Evolutionary conservation across 768 basidiomycete species (phyloP), one percentile per base, ranked within the genome.

Genomic region (Leccinum variicolor): DNA sequence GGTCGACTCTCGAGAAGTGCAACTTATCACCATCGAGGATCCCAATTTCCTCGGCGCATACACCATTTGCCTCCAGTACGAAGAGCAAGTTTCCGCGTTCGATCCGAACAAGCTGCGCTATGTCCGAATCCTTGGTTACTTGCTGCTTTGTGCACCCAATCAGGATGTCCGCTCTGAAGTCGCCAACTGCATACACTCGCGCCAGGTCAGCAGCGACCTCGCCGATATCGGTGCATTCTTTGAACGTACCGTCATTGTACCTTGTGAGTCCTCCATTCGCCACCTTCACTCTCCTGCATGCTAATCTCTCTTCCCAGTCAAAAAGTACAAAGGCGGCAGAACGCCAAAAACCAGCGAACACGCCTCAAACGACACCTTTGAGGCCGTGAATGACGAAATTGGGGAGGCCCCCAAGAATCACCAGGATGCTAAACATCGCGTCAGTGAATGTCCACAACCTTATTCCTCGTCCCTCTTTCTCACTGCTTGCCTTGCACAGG

Each of bases 401-500:
- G 23, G 2, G 8, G 10, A 36, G 29, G 52, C 49, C 6, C 53
- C 53, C n/a, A 57, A 1, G 49, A 23, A 50, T 55, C 59, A 58
- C 15, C 19, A 8, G 23, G 52, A 41, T 19, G 54, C 60, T 3
- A 62, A 62, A 52, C 0, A 23, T 25, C 34, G 5, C 1, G 60
- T 63, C 15, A 41, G 52, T 55, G 28, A 31, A 31, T 31, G 29
- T 11, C 29, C 26, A 57, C 19, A 26, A 33, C 4, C 6, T 13
- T 54, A 45, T 53, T 50, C 15, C 9, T 50, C 17, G 3, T 14
- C 45, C 21, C 26, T n/a, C 39, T 41, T 46, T 50, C 51, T 55
- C 34, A 47, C 17, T 36, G 29, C n/a, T 36, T 14, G 1, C 45
- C 29, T 60, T 51, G 10, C 21, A 53, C 21, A 75, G 75, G 74